These are phyloP conservation scores for Amoebophrya sp. DNA, from an alignment of 169 alveolate species.

Conservation along the genomic window DNA sequence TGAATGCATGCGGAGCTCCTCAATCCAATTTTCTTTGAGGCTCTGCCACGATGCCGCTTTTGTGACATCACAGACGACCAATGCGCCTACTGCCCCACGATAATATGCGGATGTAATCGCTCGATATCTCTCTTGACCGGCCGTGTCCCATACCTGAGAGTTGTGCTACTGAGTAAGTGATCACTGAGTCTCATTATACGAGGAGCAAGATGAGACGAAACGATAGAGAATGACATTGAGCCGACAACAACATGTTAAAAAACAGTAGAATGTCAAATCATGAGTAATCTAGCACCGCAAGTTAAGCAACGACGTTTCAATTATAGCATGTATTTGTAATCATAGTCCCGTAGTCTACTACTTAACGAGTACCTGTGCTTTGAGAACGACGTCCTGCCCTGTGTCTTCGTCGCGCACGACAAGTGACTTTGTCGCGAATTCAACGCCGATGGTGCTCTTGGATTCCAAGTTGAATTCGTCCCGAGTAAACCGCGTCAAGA, in stretches of 20 bases:
- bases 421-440: conserved; percentile 43
- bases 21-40: neutral
- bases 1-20: no score
- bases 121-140: conserved; percentile 98
- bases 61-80: conserved; percentile 65
- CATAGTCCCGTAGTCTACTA: no score
- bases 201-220: no score
- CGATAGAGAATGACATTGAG: no score
- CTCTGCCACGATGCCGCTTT: neutral
- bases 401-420: neutral
- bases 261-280: no score
- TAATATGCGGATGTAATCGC: conserved; percentile 98
- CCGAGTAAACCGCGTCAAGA: conserved; percentile 85
- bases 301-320: no score
- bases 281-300: no score
- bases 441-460: conserved; percentile 90
- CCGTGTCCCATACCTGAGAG: conserved; percentile 59
- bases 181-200: no score
- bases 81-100: conserved; percentile 99
- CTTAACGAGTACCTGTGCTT: neutral
- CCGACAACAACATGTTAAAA: no score
- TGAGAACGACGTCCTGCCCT: neutral
- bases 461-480: conserved; percentile 90
- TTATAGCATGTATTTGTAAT: no score
- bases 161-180: neutral